Evolutionary conservation across 306 rosid genomes (phyloP), one percentile per base, ranked within the genome.

Genomic region (Fagus crenata): DNA sequence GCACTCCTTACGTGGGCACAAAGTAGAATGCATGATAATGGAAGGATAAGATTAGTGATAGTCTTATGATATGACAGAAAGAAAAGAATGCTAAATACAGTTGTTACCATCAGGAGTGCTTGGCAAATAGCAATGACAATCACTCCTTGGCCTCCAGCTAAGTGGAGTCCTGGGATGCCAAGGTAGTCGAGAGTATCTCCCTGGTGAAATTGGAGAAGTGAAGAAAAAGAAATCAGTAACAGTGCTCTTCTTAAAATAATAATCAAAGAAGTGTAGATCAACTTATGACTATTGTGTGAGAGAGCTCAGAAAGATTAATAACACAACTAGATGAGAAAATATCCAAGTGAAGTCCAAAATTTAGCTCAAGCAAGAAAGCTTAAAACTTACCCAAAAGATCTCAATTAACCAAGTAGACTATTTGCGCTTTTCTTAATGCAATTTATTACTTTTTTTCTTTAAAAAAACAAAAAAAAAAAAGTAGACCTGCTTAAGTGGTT

Each of bases 91-190:
- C 18, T 32, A 49, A 18, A 46, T 59, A 75, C 36, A 75, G 73
- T 82, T 75, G 41, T 79, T 84, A 94, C 98, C 98, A 94, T 94
- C 75, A 92, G 89, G 55, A 94, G 89, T 73, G 80, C 92, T 85
- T 94, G 98, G 87, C 98, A 94, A 74, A 94, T 83, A 68, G 98
- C 98, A 81, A 94, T 92, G 82, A 94, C 97, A 59, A 87, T 72
- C 77, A 94, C 93, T 72, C 98, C 98, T 85, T 92, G 98, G 85
- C 96, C 86, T 87, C 98, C 98, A 71, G 98, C 98, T 69, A 94
- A 61, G 76, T 94, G 98, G 71, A 94, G 93, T 74, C 98, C 98
- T 6, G 86, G 93, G 84, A 94, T 89, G 73, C 97, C 98, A 54
- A 92, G 96, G 82, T 94, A 94, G 83, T 94, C 98, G 32, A 94